phyloP scores from a whole-genome alignment of 2,329 filamentous ascomycete genomes.

The Claviceps sorghi region DNA sequence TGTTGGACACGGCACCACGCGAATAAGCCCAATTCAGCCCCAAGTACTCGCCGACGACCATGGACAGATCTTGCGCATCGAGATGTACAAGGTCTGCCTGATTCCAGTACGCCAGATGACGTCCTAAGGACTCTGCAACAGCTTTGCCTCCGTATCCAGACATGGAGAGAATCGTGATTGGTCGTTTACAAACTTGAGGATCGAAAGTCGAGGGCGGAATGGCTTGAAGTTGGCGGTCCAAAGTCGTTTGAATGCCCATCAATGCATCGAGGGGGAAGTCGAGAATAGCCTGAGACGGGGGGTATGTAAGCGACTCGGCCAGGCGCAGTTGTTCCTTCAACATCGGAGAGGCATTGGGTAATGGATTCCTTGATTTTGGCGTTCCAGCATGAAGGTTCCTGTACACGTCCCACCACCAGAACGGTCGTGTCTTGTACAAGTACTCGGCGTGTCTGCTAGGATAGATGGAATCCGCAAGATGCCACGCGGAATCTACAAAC shows the following conservation, averaged over 20 bases:
- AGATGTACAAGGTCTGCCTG: slow-evolving; percentile 54
- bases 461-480: slow-evolving; percentile 20
- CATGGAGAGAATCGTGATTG: slow-evolving; percentile 23
- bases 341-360: slow-evolving; percentile 12
- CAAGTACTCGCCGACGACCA: slow-evolving; percentile 54
- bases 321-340: slow-evolving; percentile 16
- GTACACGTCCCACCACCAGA: slow-evolving; percentile 27
- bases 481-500: slow-evolving; percentile 24
- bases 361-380: slow-evolving; percentile 17
- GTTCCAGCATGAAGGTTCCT: slow-evolving; percentile 19
- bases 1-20: slow-evolving; percentile 33
- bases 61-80: slow-evolving; percentile 54
- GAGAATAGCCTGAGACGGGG: slow-evolving; percentile 20
- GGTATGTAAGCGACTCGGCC: slow-evolving; percentile 18
- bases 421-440: slow-evolving; percentile 20
- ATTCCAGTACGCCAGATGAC: slow-evolving; percentile 45
- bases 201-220: slow-evolving; percentile 16
- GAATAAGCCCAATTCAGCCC: slow-evolving; percentile 42
- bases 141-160: slow-evolving; percentile 25
- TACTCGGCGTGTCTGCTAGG: slow-evolving; percentile 21
- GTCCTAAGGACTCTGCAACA: slow-evolving; percentile 37
- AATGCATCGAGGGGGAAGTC: slow-evolving; percentile 21
- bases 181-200: slow-evolving; percentile 20
- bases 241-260: slow-evolving; percentile 14
- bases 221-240: slow-evolving; percentile 17